Base-by-base conservation (phyloP, 805 yeast species). In the Jamesozyma hellenica region DNA sequence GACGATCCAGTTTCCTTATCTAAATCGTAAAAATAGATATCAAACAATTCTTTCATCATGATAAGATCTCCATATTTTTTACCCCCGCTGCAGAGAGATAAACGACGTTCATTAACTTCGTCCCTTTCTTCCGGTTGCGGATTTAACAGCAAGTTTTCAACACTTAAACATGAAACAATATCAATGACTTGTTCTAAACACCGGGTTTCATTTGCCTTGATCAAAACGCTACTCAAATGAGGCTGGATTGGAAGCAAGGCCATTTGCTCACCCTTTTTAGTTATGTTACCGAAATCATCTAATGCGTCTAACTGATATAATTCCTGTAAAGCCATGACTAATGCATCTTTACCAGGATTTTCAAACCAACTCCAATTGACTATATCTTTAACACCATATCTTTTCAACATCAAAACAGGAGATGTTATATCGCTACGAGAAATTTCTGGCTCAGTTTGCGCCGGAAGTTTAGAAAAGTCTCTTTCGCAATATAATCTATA, bases 371-470 rank as follows among this genome's bases (percentile, higher is more conserved):
- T 69, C 88, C 96, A 92, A 43, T 77, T 74, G 35, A 86, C 61
- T 29, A 92, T 74, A 61, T 92, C 94, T 39, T 82, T 77, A 7
- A 90, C 84, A 3, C 90, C 88, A 35, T 85, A 72, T 42, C 77
- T 76, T 56, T 92, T 92, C 44, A 92, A 66, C 67, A 90, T 80
- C 48, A 92, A 63, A 1, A 90, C 75, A 0, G 97, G 94, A 4
- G 83, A 75, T 0, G 92, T 73, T 26, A 92, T 79, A 51, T 87
- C 95, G 35, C 86, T 78, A 49, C 97, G 71, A 41, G 82, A 67
- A 46, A 92, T 90, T 59, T 92, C 98, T 0, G 98, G 90, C 52
- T 90, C 97, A 4, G 95, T 90, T 54, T 86, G 92, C 35, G 68
- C 65, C 1, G 82, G 78, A 39, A 92, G 64, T 46, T 71, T 71